Evolutionary conservation across 768 basidiomycete species (phyloP).

Genomic region (Strobilomyces dryophilus): DNA sequence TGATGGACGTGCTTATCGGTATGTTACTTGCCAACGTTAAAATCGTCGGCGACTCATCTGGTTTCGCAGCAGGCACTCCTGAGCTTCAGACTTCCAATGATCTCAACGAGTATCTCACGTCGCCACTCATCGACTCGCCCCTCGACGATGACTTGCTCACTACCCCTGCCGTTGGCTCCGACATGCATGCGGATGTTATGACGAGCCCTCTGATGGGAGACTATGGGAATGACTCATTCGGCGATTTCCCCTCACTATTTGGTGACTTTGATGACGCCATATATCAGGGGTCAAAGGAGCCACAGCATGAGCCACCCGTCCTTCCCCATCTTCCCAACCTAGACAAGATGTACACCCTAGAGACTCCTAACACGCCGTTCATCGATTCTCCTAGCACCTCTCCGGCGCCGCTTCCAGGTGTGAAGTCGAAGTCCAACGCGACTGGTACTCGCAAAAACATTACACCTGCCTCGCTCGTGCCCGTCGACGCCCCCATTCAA

Average conservation of each 20-base stretch:
- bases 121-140: conserved; percentile 46
- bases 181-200: conserved; percentile 36
- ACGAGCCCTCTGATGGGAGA: conserved; percentile 41
- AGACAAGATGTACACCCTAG: conserved; percentile 41
- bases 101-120: conserved; percentile 42
- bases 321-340: conserved; percentile 24
- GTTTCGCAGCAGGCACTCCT: conserved; percentile 33
- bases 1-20: conserved; percentile 41
- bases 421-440: conserved; percentile 33
- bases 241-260: conserved; percentile 33
- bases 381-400: conserved; percentile 37
- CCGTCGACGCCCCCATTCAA: conserved; percentile 78
- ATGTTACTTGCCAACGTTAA: neutral
- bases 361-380: conserved; percentile 47
- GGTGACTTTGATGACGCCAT: conserved; percentile 13
- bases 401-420: conserved; percentile 19
- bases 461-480: conserved; percentile 59
- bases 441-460: conserved; percentile 74
- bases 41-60: neutral
- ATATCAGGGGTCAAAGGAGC: conserved; percentile 14
- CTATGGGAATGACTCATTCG: conserved; percentile 31
- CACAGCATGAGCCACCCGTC: conserved; percentile 7
- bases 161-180: conserved; percentile 38
- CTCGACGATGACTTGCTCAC: conserved; percentile 42
- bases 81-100: conserved; percentile 35